A percentile compares a stretch with the other conserved stretches of the same genome.
phyloP scores from a whole-genome alignment of 2,329 filamentous ascomycete genomes.

The Aspergillus sp. region DNA sequence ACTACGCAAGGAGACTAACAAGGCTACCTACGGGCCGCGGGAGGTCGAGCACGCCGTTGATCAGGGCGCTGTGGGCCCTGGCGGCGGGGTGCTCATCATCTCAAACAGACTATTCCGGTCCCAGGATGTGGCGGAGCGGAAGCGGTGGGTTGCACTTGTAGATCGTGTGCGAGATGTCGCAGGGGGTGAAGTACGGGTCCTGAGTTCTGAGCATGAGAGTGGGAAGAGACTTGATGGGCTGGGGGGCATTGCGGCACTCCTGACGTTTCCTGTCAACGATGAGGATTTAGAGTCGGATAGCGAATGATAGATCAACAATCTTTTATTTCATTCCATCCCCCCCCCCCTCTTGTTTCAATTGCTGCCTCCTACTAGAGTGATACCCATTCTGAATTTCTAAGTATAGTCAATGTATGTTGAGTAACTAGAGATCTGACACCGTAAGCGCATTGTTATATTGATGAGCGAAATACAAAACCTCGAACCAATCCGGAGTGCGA shows the following conservation, averaged over 20 bases:
- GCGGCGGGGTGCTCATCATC: conserved; percentile 81
- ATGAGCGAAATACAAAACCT: not conserved
- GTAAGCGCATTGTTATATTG: too few relatives aligned
- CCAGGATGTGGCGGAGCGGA: conserved; percentile 72
- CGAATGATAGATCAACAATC: conserved; percentile 5
- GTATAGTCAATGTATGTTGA: too few relatives aligned
- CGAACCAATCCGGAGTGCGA: not conserved
- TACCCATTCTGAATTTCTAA: too few relatives aligned
- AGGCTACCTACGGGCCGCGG: conserved; percentile 83
- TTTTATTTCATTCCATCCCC: too few relatives aligned
- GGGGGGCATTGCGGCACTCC: conserved; percentile 82
- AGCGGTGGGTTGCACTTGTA: conserved; percentile 79
- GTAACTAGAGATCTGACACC: too few relatives aligned
- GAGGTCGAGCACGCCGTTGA: conserved; percentile 81
- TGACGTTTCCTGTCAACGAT: conserved; percentile 87
- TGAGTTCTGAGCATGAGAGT: conserved; percentile 93
- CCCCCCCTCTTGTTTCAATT: not conserved
- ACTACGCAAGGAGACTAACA: conserved; percentile 78
- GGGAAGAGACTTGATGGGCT: conserved; percentile 79
- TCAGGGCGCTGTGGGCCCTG: conserved; percentile 83
- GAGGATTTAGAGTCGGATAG: conserved; percentile 53
- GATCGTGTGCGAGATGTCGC: conserved; percentile 78
- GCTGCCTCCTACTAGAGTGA: too few relatives aligned
- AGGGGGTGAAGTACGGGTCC: conserved; percentile 82
- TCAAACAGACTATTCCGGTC: conserved; percentile 86